Conservation (phyloP, 805 yeast species). For the Ogataea nonfermentans region DNA sequence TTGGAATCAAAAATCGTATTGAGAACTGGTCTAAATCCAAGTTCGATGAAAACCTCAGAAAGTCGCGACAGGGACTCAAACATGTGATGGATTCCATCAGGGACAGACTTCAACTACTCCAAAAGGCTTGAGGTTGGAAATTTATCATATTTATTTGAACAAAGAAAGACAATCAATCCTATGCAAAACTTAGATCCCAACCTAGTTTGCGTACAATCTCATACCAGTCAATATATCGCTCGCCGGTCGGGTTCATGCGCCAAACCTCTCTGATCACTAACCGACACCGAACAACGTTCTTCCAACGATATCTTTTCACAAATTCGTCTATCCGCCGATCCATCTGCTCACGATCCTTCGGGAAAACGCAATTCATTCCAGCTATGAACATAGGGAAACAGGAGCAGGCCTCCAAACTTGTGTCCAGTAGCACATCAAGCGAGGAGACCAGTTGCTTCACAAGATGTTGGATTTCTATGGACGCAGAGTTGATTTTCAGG, state of each 20-base stretch:
- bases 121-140: conserved; percentile 1
- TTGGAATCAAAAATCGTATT: conserved; percentile 66
- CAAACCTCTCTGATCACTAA: conserved; percentile 48
- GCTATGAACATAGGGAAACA: conserved; percentile 79
- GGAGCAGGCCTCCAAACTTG: conserved; percentile 67
- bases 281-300: conserved; percentile 52
- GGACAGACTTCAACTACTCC: conserved; percentile 16
- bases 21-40: conserved; percentile 78
- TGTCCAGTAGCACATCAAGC: conserved; percentile 59
- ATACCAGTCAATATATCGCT: conserved; percentile 70
- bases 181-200: conserved; percentile 81
- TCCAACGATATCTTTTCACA: conserved; percentile 63
- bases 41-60: conserved; percentile 64
- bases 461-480: conserved; percentile 61
- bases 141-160: conserved; percentile 6
- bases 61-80: conserved; percentile 69
- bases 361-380: conserved; percentile 62
- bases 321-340: conserved; percentile 50
- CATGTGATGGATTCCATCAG: conserved; percentile 62
- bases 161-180: conserved; percentile 1
- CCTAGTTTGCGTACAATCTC: conserved; percentile 60
- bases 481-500: conserved; percentile 54
- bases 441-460: conserved; percentile 52
- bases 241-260: conserved; percentile 50
- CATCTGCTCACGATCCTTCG: conserved; percentile 53